Base-by-base conservation (phyloP, 164 flowering plant species). In the Annona cherimola region DNA sequence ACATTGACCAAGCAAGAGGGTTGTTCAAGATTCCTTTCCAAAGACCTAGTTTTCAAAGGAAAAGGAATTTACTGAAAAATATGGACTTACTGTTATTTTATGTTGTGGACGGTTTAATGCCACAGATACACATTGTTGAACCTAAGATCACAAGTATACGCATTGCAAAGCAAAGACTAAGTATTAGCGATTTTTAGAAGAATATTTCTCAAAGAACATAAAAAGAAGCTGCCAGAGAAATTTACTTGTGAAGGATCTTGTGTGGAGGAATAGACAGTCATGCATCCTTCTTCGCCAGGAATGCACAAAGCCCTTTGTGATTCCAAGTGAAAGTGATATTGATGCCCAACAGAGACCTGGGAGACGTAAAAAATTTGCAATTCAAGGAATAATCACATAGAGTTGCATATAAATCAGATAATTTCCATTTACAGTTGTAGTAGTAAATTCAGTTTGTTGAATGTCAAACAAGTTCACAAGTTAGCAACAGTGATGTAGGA, bases 201-300 rank as follows among this genome's bases (percentile, higher is more conserved):
- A 20, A 20, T 26, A 26, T 26, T 26, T 26, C 35, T 26, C 35
- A 26, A 26, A 26, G 35, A 26, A 26, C 11, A 3, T 11, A 14
- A 35, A 12, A 35, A 39, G 9, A 63, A 40, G 11, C 4, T 39
- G 39, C 9, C 8, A 1, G 1, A 50, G 42, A 8, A n/a, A 68
- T 16, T 19, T 68, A 68, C 71, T 61, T 9, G 71, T 20, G 71
- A 68, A 68, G 71, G 71, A 68, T 68, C 50, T 43, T 68, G 71
- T 11, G 71, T 68, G 1, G 71, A 68, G 42, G 71, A 68, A 43
- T 68, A 68, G 42, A 68, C 43, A 39, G 26, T 61, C 71, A 68
- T 68, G 71, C 71, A 68, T 42, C 69, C 69, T 68, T 68, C 61
- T 54, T 68, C 71, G 50, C 60, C 59, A 68, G 71, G 71, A 68